phyloP scores from a whole-genome alignment of 805 yeast genomes.

The Suhomyces pyralidae region DNA sequence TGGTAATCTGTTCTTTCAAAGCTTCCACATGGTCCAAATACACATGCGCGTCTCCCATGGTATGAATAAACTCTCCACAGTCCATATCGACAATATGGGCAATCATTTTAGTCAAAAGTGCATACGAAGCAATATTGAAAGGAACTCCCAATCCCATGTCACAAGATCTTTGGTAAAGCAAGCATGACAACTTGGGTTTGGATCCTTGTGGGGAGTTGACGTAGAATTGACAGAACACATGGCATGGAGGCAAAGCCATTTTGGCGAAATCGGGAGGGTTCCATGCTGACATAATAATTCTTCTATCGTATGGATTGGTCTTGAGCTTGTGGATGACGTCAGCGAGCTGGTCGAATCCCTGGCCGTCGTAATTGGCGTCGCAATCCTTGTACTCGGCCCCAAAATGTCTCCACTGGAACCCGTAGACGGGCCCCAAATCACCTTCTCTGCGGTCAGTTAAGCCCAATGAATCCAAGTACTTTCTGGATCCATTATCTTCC shows the following conservation, averaged over 20 bases:
- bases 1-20: constrained; percentile 68
- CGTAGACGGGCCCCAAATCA: constrained; percentile 97
- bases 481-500: constrained; percentile 98
- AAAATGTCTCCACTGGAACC: constrained; percentile 99
- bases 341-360: constrained; percentile 88
- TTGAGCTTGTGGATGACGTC: constrained; percentile 77
- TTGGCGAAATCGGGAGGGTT: constrained; percentile 90
- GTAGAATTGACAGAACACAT: constrained; percentile 91
- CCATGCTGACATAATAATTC: constrained; percentile 97
- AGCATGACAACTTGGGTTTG: constrained; percentile 76
- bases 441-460: constrained; percentile 80
- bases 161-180: constrained; percentile 94
- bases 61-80: constrained; percentile 92
- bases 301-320: constrained; percentile 88
- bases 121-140: constrained; percentile 95
- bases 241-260: constrained; percentile 99
- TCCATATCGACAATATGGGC: constrained; percentile 95
- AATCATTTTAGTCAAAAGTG: constrained; percentile 87
- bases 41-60: constrained; percentile 96
- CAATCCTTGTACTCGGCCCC: constrained; percentile 91
- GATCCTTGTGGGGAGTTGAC: constrained; percentile 71
- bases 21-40: constrained; percentile 93
- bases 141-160: constrained; percentile 99
- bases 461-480: constrained; percentile 81
- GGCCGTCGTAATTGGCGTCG: constrained; percentile 79